Percentiles rank a stretch among this genome's conserved stretches.
Conservation (phyloP, 495 filamentous ascomycete species). For the Letharia lupina region DNA sequence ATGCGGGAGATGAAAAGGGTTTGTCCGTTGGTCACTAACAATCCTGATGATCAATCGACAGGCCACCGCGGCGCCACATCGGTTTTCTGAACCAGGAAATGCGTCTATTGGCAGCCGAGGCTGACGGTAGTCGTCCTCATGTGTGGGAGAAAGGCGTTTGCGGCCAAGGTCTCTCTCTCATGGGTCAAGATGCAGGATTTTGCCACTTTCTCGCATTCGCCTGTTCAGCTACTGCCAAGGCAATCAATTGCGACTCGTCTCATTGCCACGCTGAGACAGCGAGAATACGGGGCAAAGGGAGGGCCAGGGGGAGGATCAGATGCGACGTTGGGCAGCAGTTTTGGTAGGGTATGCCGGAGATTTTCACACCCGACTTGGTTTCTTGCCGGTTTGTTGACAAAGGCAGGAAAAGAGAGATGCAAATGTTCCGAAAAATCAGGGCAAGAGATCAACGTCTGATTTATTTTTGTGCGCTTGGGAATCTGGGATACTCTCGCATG, state of each 20-base stretch:
- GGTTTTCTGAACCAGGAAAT: neutral
- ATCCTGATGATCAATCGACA: neutral
- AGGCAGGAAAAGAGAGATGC: neutral
- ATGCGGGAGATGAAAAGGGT: neutral
- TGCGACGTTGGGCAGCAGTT: conserved; percentile 4
- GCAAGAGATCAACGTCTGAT: neutral
- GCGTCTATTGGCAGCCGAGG: neutral
- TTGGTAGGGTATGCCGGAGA: neutral
- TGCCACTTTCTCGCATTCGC: neutral
- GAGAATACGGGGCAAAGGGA: neutral
- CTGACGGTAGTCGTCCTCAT: neutral
- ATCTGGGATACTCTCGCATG: neutral
- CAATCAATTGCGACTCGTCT: neutral
- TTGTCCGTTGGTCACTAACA: neutral
- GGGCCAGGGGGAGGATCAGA: neutral
- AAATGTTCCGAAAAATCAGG: no score
- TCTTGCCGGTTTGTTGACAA: neutral
- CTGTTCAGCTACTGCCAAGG: neutral
- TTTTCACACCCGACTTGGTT: neutral
- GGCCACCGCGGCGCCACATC: neutral
- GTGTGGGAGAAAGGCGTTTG: neutral
- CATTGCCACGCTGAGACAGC: conserved; percentile 1
- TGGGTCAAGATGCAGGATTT: neutral
- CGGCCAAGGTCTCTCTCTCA: neutral
- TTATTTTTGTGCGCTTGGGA: neutral